Conservation (phyloP, 106 monocot genomes). For the Allium cepa region DNA sequence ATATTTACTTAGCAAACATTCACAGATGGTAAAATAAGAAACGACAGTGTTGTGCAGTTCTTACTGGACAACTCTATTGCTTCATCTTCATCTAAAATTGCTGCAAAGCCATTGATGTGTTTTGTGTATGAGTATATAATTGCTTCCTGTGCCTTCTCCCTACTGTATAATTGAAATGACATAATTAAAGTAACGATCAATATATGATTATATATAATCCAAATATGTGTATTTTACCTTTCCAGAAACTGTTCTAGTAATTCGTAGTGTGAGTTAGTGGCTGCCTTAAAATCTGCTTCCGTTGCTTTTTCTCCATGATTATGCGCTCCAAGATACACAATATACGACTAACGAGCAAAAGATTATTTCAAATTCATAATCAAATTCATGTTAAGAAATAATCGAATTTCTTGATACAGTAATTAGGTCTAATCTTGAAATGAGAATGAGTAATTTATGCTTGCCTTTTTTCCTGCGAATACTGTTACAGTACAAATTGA, state of each 20-base stretch:
- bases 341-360: conserved; percentile 26
- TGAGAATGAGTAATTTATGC: background rate
- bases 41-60: background rate
- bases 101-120: conserved; percentile 70
- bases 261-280: conserved; percentile 22
- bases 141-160: conserved; percentile 30
- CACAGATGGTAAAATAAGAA: no score
- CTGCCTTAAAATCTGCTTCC: conserved; percentile 11
- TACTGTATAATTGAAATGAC: conserved; percentile 18
- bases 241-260: conserved; percentile 38
- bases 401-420: background rate
- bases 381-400: background rate
- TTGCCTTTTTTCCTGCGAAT: conserved; percentile 12
- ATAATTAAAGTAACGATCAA: background rate
- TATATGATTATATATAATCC: background rate
- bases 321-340: conserved; percentile 61
- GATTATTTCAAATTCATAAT: background rate
- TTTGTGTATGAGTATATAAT: conserved; percentile 66
- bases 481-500: background rate
- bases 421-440: background rate
- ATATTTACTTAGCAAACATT: background rate
- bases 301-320: conserved; percentile 25
- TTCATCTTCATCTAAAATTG: conserved; percentile 43
- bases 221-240: conserved; percentile 11
- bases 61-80: conserved; percentile 26